phyloP scores from a whole-genome alignment of 2,329 filamentous ascomycete genomes.

The Huntiella abstrusa region DNA sequence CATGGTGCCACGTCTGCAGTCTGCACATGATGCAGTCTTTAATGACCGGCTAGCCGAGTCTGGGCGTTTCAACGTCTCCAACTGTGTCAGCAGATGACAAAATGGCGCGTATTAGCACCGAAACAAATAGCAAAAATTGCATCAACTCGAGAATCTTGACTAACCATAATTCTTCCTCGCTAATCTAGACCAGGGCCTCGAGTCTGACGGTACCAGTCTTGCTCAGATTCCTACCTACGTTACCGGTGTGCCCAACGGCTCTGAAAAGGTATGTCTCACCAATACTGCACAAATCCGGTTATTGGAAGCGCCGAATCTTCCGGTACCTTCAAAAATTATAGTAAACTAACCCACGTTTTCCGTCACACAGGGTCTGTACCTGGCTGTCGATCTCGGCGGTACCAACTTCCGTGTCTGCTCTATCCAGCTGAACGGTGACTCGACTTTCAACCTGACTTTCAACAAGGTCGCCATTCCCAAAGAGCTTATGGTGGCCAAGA shows the following conservation, averaged over 20 bases:
- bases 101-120: not conserved
- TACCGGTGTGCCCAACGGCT: conserved; percentile 87
- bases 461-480: conserved; percentile 82
- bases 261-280: conserved; percentile 58
- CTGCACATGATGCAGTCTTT: not conserved
- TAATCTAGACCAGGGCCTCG: conserved; percentile 56
- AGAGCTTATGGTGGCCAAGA: conserved; percentile 77
- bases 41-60: not conserved
- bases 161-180: not conserved
- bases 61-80: not conserved
- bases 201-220: conserved; percentile 59
- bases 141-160: not conserved
- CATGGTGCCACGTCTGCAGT: not conserved
- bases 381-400: conserved; percentile 92
- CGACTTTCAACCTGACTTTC: conserved; percentile 83
- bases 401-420: conserved; percentile 98
- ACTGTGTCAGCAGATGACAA: not conserved
- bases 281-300: not conserved
- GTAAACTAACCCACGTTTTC: conserved; percentile 6
- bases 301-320: not conserved
- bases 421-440: conserved; percentile 80
- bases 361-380: conserved; percentile 57
- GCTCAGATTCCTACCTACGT: conserved; percentile 97
- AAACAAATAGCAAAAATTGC: no score
- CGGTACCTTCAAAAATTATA: not conserved